phyloP scores from a whole-genome alignment of 768 basidiomycete genomes.

The Pholiota microspora region DNA sequence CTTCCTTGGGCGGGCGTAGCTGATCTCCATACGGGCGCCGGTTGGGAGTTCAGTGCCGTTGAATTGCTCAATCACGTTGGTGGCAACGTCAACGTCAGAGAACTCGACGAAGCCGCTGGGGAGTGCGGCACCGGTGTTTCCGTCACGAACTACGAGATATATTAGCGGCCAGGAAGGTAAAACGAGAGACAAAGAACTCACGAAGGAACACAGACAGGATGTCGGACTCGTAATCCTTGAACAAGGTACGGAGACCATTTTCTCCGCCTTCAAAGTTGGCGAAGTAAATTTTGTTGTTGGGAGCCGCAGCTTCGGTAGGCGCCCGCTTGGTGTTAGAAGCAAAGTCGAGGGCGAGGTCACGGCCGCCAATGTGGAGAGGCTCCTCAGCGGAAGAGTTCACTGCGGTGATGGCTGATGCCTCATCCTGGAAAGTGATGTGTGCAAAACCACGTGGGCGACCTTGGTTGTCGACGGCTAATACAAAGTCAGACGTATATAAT shows the following conservation, averaged over 20 bases:
- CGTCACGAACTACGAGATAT: conserved; percentile 28
- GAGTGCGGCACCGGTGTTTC: conserved; percentile 25
- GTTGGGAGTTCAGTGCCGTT: conserved; percentile 32
- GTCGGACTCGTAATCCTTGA: conserved; percentile 26
- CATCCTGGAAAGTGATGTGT: conserved; percentile 40
- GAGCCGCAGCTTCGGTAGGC: conserved; percentile 5
- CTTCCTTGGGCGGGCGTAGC: conserved; percentile 33
- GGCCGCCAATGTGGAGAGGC: conserved; percentile 47
- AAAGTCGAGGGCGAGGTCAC: conserved; percentile 42
- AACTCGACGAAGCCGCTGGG: conserved; percentile 56
- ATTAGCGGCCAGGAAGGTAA: not conserved
- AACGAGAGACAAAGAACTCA: conserved; percentile 19
- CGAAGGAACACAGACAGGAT: conserved; percentile 28
- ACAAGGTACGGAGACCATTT: conserved; percentile 19
- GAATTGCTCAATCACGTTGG: conserved; percentile 43
- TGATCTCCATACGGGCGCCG: conserved; percentile 36
- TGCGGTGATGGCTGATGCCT: conserved; percentile 36
- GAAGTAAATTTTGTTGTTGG: conserved; percentile 32
- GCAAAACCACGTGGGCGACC: conserved; percentile 43
- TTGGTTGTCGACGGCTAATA: conserved; percentile 26
- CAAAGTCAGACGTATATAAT: not conserved
- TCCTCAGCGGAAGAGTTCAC: conserved; percentile 36
- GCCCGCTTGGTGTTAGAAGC: conserved; percentile 17
- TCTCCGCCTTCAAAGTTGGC: conserved; percentile 22
- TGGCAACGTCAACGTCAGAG: conserved; percentile 39